A percentile compares a stretch with the other conserved stretches of the same genome.
phyloP scores from a whole-genome alignment of 805 yeast genomes.

The Vanderwaltozyma verrucispora region DNA sequence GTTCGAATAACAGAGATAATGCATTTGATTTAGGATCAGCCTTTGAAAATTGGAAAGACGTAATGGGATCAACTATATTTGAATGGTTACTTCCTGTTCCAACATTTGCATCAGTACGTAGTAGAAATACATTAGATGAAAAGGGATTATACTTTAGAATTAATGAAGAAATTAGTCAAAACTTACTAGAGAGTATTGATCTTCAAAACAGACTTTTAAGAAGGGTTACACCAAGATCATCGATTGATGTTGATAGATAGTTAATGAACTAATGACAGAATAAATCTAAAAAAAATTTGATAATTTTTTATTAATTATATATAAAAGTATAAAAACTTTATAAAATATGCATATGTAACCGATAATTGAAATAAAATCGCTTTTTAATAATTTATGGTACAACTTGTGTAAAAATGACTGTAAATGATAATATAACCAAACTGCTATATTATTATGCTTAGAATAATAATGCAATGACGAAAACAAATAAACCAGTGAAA shows the following conservation, averaged over 20 bases:
- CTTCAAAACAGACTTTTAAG: constrained; percentile 23
- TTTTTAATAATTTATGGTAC: too few relatives aligned
- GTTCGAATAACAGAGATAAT: constrained; percentile 38
- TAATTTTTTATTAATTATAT: too few relatives aligned
- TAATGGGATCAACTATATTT: constrained; percentile 59
- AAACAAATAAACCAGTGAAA: constrained; percentile 5
- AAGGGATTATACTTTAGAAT: constrained; percentile 42
- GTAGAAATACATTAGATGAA: constrained; percentile 25
- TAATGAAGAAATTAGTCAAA: constrained; percentile 31
- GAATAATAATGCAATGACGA: constrained; percentile 1
- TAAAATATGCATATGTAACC: not conserved
- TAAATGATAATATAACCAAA: not conserved
- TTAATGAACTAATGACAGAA: too few relatives aligned
- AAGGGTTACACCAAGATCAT: constrained; percentile 25
- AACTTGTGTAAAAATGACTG: not conserved
- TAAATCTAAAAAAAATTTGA: too few relatives aligned
- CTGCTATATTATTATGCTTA: not conserved
- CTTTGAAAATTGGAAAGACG: constrained; percentile 47
- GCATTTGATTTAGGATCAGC: constrained; percentile 62
- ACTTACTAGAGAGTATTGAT: constrained; percentile 28
- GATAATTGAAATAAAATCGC: too few relatives aligned
- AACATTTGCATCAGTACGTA: constrained; percentile 14
- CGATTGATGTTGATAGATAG: constrained; percentile 13
- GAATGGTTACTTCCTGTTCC: constrained; percentile 66
- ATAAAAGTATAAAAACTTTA: not conserved